phyloP scores from a whole-genome alignment of 441 rosid genomes.

The Erysimum cheiri region DNA sequence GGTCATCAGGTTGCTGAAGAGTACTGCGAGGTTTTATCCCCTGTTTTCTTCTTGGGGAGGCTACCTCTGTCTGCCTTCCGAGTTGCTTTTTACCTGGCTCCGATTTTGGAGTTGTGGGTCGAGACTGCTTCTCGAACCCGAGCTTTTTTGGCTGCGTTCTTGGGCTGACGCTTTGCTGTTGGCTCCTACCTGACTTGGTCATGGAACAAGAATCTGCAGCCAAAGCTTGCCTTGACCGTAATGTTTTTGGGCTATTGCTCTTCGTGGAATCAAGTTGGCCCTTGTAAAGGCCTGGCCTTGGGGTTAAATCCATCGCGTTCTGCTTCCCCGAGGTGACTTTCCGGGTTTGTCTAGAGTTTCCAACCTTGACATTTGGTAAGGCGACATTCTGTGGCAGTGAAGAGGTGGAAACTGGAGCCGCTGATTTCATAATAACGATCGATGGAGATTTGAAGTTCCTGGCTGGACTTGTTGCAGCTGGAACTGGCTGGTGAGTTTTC shows the following conservation, averaged over 20 bases:
- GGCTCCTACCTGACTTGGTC: constrained; percentile 48
- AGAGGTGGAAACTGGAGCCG: constrained; percentile 46
- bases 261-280: constrained; percentile 48
- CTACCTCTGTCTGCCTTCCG: constrained; percentile 53
- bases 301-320: constrained; percentile 53
- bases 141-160: constrained; percentile 61
- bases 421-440: constrained; percentile 60
- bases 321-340: constrained; percentile 50
- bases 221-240: constrained; percentile 46
- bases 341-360: constrained; percentile 45
- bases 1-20: constrained; percentile 57
- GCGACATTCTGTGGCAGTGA: constrained; percentile 38
- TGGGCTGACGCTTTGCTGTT: constrained; percentile 53
- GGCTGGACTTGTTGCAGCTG: constrained; percentile 50
- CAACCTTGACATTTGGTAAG: constrained; percentile 43
- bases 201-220: constrained; percentile 44
- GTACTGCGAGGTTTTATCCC: constrained; percentile 45
- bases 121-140: constrained; percentile 57
- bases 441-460: constrained; percentile 57
- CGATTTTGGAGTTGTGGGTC: constrained; percentile 47
- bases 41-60: constrained; percentile 53
- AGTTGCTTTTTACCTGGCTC: constrained; percentile 57
- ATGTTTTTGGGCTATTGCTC: constrained; percentile 44
- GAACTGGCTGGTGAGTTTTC: constrained; percentile 42
- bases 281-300: constrained; percentile 49